Evolutionary conservation across 2,329 filamentous ascomycete genomes (phyloP).

Genomic region (Fusarium mundagurra): DNA sequence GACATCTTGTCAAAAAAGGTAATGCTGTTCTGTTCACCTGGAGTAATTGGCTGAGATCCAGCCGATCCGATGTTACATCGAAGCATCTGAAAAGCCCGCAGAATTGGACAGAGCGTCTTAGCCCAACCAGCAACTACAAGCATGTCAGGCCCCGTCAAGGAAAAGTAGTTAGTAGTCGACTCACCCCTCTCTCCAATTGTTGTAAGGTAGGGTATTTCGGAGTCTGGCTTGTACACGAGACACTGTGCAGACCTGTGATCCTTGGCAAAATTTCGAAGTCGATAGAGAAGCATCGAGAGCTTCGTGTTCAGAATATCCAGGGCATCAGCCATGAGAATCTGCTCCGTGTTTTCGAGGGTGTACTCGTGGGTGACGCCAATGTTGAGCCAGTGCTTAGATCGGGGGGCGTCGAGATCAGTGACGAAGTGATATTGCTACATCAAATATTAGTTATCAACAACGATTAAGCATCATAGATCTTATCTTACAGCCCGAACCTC

Average conservation of each 20-base stretch:
- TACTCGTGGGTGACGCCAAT: background rate
- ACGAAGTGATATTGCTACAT: background rate
- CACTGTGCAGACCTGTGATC: background rate
- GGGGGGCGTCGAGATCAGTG: background rate
- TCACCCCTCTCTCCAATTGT: background rate
- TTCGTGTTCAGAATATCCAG: background rate
- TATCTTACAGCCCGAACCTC: background rate
- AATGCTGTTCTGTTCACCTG: background rate
- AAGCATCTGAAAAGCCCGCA: background rate
- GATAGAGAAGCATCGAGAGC: background rate
- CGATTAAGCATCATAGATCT: background rate
- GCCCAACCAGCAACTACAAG: background rate
- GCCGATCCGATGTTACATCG: background rate
- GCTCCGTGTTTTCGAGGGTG: background rate
- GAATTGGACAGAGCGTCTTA: rapidly evolving
- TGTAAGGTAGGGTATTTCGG: background rate
- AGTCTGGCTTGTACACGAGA: background rate
- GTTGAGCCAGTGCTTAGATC: background rate
- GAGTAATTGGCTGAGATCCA: background rate
- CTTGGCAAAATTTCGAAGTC: background rate
- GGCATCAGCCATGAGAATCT: background rate
- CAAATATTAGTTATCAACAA: background rate
- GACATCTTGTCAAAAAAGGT: background rate
- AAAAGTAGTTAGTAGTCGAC: background rate
- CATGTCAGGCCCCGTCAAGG: background rate